phyloP scores from a whole-genome alignment of 352 stramenopile species.

The Phytophthora pseudosyringae region DNA sequence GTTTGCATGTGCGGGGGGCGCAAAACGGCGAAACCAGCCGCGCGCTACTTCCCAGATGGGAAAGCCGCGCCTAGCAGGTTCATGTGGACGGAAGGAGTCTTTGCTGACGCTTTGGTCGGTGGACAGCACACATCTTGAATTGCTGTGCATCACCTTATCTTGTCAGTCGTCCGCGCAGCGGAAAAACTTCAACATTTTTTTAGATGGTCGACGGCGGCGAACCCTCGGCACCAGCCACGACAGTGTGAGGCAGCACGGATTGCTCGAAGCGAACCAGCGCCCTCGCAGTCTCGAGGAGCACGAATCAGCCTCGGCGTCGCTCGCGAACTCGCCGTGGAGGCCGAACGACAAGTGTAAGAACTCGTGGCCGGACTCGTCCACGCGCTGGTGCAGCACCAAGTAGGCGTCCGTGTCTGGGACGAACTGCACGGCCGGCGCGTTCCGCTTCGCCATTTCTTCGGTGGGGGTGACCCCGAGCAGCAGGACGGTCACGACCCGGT shows the following conservation, averaged over 20 bases:
- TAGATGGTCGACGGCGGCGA: background rate
- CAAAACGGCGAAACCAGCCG: background rate
- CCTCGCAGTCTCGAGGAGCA: slow-evolving; percentile 32
- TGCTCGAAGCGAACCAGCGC: slow-evolving; percentile 47
- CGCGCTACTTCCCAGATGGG: slow-evolving; percentile 7
- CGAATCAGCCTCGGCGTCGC: slow-evolving; percentile 32
- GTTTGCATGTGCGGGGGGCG: background rate
- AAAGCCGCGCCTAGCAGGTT: background rate
- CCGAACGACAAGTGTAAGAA: slow-evolving; percentile 43
- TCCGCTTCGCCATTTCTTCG: slow-evolving; percentile 15
- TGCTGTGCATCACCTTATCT: too few relatives aligned
- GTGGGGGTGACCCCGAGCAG: slow-evolving; percentile 30
- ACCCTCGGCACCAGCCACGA: background rate
- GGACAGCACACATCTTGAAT: background rate
- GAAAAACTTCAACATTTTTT: slow-evolving; percentile 12
- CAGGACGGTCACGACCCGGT: slow-evolving; percentile 17
- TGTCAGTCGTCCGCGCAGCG: background rate
- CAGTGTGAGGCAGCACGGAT: slow-evolving; percentile 26
- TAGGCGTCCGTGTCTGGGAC: slow-evolving; percentile 38
- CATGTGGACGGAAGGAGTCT: slow-evolving; percentile 6
- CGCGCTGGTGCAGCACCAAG: slow-evolving; percentile 32
- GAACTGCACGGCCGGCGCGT: slow-evolving; percentile 21
- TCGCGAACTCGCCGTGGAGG: slow-evolving; percentile 23
- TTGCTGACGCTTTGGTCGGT: background rate
- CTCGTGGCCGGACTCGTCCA: slow-evolving; percentile 9